These are phyloP conservation scores for Dryas alaskensis DNA, from an alignment of 306 rosid genomes.

Conservation along the genomic window DNA sequence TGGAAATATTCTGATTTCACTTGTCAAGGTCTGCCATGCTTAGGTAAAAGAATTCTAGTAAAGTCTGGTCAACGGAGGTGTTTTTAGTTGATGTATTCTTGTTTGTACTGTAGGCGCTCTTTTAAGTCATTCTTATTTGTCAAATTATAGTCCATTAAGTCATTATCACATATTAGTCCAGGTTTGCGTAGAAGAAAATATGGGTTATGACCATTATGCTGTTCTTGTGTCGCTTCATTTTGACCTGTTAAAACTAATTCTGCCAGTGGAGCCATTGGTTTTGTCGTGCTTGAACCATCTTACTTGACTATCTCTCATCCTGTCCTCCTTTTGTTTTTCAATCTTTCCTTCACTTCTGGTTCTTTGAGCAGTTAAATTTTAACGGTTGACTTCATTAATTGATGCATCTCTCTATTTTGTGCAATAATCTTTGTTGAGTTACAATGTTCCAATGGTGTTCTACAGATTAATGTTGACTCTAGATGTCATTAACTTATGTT, in stretches of 20 bases:
- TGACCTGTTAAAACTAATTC: background rate
- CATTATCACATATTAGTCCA: constrained; percentile 11
- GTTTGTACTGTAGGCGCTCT: background rate
- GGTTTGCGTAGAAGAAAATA: constrained; percentile 16
- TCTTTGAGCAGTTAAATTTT: background rate
- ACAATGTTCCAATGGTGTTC: background rate
- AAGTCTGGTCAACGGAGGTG: constrained; percentile 7
- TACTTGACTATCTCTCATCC: constrained; percentile 7
- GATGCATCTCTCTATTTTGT: background rate
- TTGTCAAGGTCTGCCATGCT: background rate
- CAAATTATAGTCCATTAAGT: constrained; percentile 1
- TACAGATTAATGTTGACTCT: background rate
- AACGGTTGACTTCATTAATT: background rate
- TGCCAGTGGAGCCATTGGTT: constrained; percentile 12
- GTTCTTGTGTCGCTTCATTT: constrained; percentile 21
- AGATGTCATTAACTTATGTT: background rate
- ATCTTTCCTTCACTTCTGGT: background rate
- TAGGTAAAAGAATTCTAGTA: background rate
- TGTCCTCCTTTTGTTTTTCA: background rate
- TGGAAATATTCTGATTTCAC: constrained; percentile 7
- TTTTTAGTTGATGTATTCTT: constrained; percentile 4
- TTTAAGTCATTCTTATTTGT: background rate
- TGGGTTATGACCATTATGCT: constrained; percentile 19
- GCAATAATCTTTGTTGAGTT: background rate
- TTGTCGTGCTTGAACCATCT: constrained; percentile 1